phyloP scores from a whole-genome alignment of 805 yeast genomes.

The Spathaspora arborariae region DNA sequence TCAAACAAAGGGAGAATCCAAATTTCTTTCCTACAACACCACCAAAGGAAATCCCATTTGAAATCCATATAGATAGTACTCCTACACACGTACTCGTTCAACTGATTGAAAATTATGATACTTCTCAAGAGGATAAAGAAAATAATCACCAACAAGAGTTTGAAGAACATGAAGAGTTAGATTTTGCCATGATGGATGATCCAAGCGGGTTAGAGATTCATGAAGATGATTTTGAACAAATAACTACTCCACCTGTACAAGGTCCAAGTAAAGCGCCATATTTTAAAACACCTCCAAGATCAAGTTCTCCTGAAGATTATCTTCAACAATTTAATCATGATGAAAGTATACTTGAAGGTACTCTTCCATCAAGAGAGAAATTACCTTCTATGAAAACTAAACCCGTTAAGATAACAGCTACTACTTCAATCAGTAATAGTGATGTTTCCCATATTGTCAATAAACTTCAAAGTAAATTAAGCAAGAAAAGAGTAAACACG shows the following conservation, averaged over 20 bases:
- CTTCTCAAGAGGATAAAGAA: no score
- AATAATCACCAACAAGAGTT: background rate
- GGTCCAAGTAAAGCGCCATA: background rate
- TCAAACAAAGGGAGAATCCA: no score
- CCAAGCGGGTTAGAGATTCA: background rate
- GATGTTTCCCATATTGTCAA: conserved; percentile 11
- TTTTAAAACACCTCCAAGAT: background rate
- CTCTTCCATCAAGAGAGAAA: background rate
- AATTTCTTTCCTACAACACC: background rate
- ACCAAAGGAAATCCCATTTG: background rate
- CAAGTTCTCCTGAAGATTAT: background rate
- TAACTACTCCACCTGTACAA: background rate
- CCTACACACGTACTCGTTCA: background rate
- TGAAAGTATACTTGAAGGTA: background rate
- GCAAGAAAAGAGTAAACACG: conserved; percentile 8
- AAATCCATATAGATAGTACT: background rate
- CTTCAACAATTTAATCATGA: no score
- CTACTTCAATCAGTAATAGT: background rate
- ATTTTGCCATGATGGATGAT: background rate
- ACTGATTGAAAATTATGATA: no score
- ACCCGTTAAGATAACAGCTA: background rate
- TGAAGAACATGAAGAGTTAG: background rate
- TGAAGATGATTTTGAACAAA: background rate
- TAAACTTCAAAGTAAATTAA: conserved; percentile 4
- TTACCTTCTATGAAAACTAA: background rate